Evolutionary conservation across 345 rosid genomes (phyloP), one percentile per base, ranked within the genome.

Genomic region (Luvunga scandens): DNA sequence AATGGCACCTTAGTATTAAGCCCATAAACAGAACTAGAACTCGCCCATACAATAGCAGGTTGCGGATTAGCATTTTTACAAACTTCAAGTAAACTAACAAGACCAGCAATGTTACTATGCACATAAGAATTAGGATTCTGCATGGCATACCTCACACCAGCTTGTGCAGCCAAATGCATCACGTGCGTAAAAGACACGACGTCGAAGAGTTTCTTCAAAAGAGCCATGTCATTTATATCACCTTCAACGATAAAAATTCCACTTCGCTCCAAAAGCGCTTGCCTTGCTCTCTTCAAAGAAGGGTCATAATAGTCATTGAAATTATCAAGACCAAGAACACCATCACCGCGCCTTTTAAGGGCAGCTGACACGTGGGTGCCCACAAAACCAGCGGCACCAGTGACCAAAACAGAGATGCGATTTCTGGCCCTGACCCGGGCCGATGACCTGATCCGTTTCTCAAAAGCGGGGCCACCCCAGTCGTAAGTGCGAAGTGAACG

Each of bases 221-320:
- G 83, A 65, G 85, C 86, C 69, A 76, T 89, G 68, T 95, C 98
- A 78, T 95, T 95, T 79, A 95, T 91, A 66, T 95, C 98, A 16
- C 98, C 98, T 83, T 95, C 97, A 7, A 95, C 97, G 24, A 95
- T 84, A 70, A 89, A 93, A 66, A 93, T 85, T 0, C 98, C 97
- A 25, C 84, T 83, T 31, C 94, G 86, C 73, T 95, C 97, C 64
- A 95, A 83, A 68, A 95, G 91, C 27, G 90, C 93, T 69, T 89
- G 98, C 21, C 98, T 90, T n/a, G 98, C 94, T 76, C 92, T 82
- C 77, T 95, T 95, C 48, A 95, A 79, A 3, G 98, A 86, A 5
- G 95, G 95, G 78, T 95, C 98, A 65, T 95, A 95, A 84, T 95
- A 93, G 74, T 91, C 89, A 67, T 95, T 95, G 94, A 95, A 95